These are phyloP conservation scores for Sphagnum fallax DNA, from an alignment of 228 moss, liverwort and hornwort genomes.

Conservation along the genomic window DNA sequence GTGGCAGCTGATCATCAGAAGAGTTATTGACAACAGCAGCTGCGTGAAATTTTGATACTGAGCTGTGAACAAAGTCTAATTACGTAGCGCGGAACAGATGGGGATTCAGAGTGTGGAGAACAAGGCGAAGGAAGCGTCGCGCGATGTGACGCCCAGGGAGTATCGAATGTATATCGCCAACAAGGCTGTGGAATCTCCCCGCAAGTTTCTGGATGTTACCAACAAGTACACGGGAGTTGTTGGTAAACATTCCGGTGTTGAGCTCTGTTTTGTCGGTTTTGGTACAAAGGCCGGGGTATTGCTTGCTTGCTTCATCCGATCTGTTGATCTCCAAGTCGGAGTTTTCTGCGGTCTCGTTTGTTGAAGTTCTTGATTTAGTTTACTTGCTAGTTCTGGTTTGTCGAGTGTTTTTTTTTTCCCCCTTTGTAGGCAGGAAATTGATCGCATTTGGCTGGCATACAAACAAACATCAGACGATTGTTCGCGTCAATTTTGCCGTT, in stretches of 20 bases:
- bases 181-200: slow-evolving; percentile 26
- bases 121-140: slow-evolving; percentile 10
- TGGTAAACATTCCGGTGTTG: slow-evolving; percentile 19
- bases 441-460: not conserved
- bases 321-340: not conserved
- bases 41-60: no score
- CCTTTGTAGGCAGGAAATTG: no score
- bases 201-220: slow-evolving; percentile 63
- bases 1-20: no score
- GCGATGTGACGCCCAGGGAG: slow-evolving; percentile 10
- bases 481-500: not conserved
- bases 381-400: not conserved
- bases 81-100: slow-evolving; percentile 12
- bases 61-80: no score
- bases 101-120: slow-evolving; percentile 17
- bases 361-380: not conserved
- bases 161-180: slow-evolving; percentile 65
- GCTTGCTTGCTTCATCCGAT: not conserved
- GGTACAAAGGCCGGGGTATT: no score
- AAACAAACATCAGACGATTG: not conserved
- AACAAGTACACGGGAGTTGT: slow-evolving; percentile 74
- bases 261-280: not conserved
- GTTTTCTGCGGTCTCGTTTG: not conserved
- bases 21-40: no score
- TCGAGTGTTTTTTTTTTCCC: not conserved